Base-by-base conservation (phyloP, 352 stramenopile genomes). In the Pythium sp. region DNA sequence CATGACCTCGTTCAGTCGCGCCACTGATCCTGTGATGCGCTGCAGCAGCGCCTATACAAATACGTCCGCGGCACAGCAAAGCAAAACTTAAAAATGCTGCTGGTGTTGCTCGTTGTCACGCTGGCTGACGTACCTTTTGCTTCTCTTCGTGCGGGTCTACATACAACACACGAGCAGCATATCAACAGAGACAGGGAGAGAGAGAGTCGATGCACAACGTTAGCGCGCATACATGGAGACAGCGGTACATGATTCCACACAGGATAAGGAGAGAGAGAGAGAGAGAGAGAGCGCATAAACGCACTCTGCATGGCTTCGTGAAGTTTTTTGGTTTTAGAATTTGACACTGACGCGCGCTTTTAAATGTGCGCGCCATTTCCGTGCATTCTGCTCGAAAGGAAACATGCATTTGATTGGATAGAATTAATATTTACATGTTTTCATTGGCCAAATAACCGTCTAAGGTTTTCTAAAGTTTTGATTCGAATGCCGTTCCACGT, bases 111-210 rank as follows among this genome's bases (percentile, higher is more conserved):
- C 11, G 46, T 30, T 43, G 59, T 24, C 38, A 49, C n/a, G 20
- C 32, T 30, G 6, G 6, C 14, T 28, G 26, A 24, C 61, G 14
- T 34, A 84, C 79, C 75, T 95, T 95, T 68, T 95, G 87, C 77
- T 95, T 95, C 76, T 95, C 85, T 67, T 95, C 87, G 61, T 95
- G 86, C 0, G 87, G 87, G 41, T 95, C 87, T 95, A 41, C 2
- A 59, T 95, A 41, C 2, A 59, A 5, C 18, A 59, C 3, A 38
- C 12, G 36, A 20, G 28, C 4, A 22, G 30, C 8, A 20, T 58
- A 61, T 18, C n/a, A 56, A 41, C 53, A 41, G 2, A 30, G n/a
- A 56, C 22, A 30, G 24, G 24, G 24, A 26, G 24, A 26, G 24
- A 26, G 24, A 26, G 24, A 26, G 24, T 26, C 24, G 24, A 26